Conservation (phyloP, 75 land plant genomes). For the Pseudotsuga menziesii region DNA sequence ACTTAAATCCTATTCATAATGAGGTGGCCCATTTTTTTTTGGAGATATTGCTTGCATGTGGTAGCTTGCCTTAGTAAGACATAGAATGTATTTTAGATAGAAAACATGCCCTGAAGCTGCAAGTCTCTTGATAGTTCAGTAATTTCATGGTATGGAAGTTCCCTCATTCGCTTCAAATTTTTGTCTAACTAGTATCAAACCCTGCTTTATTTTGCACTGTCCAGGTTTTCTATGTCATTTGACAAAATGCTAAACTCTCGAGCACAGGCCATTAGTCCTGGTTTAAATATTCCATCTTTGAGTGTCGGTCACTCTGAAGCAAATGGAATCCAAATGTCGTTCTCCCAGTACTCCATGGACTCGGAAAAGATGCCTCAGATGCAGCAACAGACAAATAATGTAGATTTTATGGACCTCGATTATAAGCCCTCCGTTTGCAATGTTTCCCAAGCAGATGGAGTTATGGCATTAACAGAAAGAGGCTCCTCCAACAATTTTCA, state of each 20-base stretch:
- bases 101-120: background rate
- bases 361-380: slow-evolving; percentile 3
- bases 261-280: background rate
- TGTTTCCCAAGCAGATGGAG: slow-evolving; percentile 5
- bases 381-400: slow-evolving; percentile 8
- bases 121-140: background rate
- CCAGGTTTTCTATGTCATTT: background rate
- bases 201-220: background rate
- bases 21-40: background rate
- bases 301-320: slow-evolving; percentile 1
- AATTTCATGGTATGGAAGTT: background rate
- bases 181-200: background rate
- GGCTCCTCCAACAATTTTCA: slow-evolving; percentile 3
- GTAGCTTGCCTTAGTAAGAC: background rate
- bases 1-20: background rate
- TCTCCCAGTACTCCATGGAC: slow-evolving; percentile 4
- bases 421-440: slow-evolving; percentile 9
- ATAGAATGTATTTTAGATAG: background rate
- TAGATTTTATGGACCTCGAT: slow-evolving; percentile 11
- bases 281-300: background rate
- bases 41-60: background rate
- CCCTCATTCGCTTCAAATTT: background rate
- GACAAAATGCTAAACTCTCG: slow-evolving; percentile 1
- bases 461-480: background rate
- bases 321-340: slow-evolving; percentile 4